A percentile compares a stretch with the other conserved stretches of the same genome.
Evolutionary conservation across 768 basidiomycete genomes (phyloP).

Genomic region (Pleurotus platypus): DNA sequence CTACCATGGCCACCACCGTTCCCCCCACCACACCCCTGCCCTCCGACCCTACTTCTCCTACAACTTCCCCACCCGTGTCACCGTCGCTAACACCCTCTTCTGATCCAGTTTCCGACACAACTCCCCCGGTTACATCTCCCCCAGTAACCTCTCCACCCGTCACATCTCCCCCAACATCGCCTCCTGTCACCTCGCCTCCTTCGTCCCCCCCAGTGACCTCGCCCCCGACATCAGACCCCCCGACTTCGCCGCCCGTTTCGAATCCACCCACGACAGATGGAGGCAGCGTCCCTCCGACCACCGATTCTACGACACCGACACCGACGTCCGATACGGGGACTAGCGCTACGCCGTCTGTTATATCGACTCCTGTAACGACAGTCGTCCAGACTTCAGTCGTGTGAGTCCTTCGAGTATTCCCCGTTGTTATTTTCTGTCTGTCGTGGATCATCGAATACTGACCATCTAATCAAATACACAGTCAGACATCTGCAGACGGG

Average conservation of each 20-base stretch:
- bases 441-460: not conserved
- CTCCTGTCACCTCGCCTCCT: not conserved
- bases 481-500: constrained; percentile 21
- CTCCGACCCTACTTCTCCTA: not conserved
- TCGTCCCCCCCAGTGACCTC: not conserved
- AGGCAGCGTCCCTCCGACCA: not conserved
- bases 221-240: not conserved
- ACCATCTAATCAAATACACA: not conserved
- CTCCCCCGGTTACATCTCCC: not conserved
- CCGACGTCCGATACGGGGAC: not conserved
- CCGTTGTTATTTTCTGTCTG: no score
- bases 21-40: no score
- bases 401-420: not conserved
- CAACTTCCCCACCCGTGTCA: constrained; percentile 8
- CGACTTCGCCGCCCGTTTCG: not conserved
- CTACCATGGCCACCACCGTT: no score
- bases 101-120: not conserved
- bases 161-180: not conserved
- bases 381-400: constrained; percentile 1
- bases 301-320: not conserved
- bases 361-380: constrained; percentile 2
- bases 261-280: not conserved
- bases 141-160: not conserved
- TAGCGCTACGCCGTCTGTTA: not conserved
- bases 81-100: not conserved